phyloP scores from a whole-genome alignment of 441 rosid genomes.

The Syzygium syzygioides region DNA sequence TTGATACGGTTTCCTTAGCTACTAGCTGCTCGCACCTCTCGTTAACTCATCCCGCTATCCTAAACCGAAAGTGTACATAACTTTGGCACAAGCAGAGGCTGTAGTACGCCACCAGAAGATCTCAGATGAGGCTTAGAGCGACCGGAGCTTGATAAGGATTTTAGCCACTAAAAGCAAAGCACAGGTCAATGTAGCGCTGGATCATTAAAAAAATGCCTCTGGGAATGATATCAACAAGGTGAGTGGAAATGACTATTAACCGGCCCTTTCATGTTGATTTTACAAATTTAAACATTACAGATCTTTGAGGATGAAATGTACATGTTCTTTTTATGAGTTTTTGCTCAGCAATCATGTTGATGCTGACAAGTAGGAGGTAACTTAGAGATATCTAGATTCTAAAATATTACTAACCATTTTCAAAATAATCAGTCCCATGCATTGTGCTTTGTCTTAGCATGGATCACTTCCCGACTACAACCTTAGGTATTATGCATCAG shows the following conservation, averaged over 20 bases:
- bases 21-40: conserved; percentile 66
- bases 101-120: conserved; percentile 48
- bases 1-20: neutral
- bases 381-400: neutral
- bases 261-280: neutral
- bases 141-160: conserved; percentile 61
- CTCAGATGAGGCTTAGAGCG: conserved; percentile 35
- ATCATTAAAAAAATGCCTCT: conserved; percentile 60
- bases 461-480: too few relatives aligned
- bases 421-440: too few relatives aligned
- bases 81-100: conserved; percentile 63
- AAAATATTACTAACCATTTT: too few relatives aligned
- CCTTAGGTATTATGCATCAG: too few relatives aligned
- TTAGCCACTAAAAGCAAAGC: conserved; percentile 77
- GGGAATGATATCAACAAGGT: conserved; percentile 66
- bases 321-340: neutral
- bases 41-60: conserved; percentile 59
- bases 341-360: neutral
- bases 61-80: conserved; percentile 68
- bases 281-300: too few relatives aligned
- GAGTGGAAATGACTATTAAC: neutral
- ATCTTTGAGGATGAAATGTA: neutral
- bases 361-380: too few relatives aligned
- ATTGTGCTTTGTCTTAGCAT: too few relatives aligned
- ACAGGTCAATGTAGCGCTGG: conserved; percentile 70